Evolutionary conservation across 225 moss, liverwort and hornwort genomes (phyloP).

Genomic region (Climacium dendroides): DNA sequence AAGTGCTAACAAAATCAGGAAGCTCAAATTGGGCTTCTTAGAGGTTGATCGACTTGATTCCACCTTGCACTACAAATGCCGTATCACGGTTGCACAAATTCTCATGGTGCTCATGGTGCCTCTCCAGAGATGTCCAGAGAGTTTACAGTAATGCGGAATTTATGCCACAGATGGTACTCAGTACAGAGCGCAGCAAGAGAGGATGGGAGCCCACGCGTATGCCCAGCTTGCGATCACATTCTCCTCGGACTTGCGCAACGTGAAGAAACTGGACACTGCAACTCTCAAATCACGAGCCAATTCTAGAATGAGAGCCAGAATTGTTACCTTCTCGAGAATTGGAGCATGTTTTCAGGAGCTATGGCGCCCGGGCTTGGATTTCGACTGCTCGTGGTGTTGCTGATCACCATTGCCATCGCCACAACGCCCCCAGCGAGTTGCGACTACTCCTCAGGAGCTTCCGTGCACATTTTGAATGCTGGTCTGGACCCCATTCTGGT

Average conservation of each 20-base stretch:
- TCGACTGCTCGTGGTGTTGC: background rate
- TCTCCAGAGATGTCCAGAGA: background rate
- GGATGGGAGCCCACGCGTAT: background rate
- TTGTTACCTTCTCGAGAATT: background rate
- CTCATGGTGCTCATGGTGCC: background rate
- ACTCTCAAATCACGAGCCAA: background rate
- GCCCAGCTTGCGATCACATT: background rate
- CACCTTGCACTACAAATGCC: background rate
- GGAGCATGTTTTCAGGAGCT: background rate
- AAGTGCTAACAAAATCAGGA: background rate
- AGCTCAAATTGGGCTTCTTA: background rate
- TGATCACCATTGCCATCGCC: background rate
- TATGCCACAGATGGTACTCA: background rate
- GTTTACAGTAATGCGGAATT: background rate
- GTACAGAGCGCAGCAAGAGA: background rate
- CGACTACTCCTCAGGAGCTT: slow-evolving; percentile 21
- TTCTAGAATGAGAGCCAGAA: background rate
- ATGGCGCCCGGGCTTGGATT: background rate
- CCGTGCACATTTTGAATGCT: slow-evolving; percentile 28
- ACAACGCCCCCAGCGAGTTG: background rate
- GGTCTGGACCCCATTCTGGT: slow-evolving; percentile 21
- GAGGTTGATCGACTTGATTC: background rate
- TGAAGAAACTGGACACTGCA: background rate
- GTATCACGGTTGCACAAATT: background rate
- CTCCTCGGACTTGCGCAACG: background rate